Percentiles rank a stretch among this genome's conserved stretches.
phyloP scores from a whole-genome alignment of 2,329 filamentous ascomycete species.

The Macrophomina phaseolina region DNA sequence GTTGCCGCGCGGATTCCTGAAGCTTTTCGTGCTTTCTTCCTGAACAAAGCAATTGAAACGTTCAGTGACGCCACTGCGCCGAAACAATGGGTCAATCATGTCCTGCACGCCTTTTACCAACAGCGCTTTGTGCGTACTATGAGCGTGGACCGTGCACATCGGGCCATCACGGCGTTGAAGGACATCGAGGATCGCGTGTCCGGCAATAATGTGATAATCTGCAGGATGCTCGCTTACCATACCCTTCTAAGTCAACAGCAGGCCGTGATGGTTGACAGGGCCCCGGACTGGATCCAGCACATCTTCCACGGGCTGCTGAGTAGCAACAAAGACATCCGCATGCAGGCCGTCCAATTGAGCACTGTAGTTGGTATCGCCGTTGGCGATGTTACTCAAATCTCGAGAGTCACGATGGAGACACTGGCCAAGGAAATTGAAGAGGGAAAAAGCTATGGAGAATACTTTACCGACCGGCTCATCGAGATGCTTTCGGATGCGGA shows the following conservation, averaged over 20 bases:
- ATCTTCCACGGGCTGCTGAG: slow-evolving; percentile 83
- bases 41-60: slow-evolving; percentile 78
- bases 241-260: slow-evolving; percentile 76
- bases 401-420: slow-evolving; percentile 70
- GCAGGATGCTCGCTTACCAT: slow-evolving; percentile 79
- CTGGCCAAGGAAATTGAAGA: slow-evolving; percentile 59
- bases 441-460: slow-evolving; percentile 69
- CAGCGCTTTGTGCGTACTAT: slow-evolving; percentile 84
- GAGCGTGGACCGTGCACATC: slow-evolving; percentile 71
- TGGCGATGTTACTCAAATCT: slow-evolving; percentile 71
- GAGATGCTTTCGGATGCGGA: slow-evolving; percentile 67
- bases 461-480: slow-evolving; percentile 70
- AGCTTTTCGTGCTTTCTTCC: slow-evolving; percentile 79
- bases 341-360: slow-evolving; percentile 75
- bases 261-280: slow-evolving; percentile 70
- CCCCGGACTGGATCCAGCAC: slow-evolving; percentile 79
- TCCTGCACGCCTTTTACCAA: slow-evolving; percentile 75
- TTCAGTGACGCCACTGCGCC: slow-evolving; percentile 72
- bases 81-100: slow-evolving; percentile 78
- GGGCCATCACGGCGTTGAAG: slow-evolving; percentile 73
- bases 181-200: slow-evolving; percentile 74
- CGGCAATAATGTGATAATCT: slow-evolving; percentile 80
- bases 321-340: slow-evolving; percentile 75
- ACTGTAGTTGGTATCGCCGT: slow-evolving; percentile 71
- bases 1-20: slow-evolving; percentile 73